Evolutionary conservation across 2,329 filamentous ascomycete species (phyloP).

Genomic region (Xylariaceae sp.): DNA sequence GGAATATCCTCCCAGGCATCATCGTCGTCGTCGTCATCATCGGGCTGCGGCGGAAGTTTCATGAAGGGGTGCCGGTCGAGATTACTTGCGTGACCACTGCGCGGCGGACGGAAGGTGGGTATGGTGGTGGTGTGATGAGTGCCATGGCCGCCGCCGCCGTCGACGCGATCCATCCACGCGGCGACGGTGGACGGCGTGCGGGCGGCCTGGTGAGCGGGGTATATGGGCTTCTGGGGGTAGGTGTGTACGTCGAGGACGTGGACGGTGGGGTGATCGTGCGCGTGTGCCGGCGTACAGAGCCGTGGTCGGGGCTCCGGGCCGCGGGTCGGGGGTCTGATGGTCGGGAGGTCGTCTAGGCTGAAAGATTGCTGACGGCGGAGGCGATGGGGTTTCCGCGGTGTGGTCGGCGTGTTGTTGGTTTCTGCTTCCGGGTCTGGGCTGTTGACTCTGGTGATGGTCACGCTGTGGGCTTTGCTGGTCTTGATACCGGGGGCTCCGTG

Average conservation of each 20-base stretch:
- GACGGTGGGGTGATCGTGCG: constrained; percentile 16
- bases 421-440: neutral
- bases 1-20: neutral
- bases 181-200: constrained; percentile 11
- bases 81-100: constrained; percentile 16
- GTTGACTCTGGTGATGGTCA: constrained; percentile 1
- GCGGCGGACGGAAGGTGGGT: constrained; percentile 13
- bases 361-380: constrained; percentile 30
- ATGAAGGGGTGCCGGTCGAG: constrained; percentile 16
- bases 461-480: too few relatives aligned
- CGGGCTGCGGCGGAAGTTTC: neutral
- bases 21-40: neutral
- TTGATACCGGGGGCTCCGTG: constrained; percentile 18
- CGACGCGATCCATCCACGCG: constrained; percentile 1
- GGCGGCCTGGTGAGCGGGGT: constrained; percentile 15
- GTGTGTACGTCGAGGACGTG: constrained; percentile 23
- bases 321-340: neutral
- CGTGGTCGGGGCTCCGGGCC: neutral
- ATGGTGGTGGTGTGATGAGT: constrained; percentile 4
- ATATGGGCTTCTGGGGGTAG: constrained; percentile 22
- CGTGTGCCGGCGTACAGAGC: neutral
- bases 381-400: constrained; percentile 1
- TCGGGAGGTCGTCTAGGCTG: constrained; percentile 27
- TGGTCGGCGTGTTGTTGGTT: too few relatives aligned
- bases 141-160: neutral